Evolutionary conservation across 495 filamentous ascomycete genomes (phyloP).

Genomic region (Hyaloscypha hepaticicola): DNA sequence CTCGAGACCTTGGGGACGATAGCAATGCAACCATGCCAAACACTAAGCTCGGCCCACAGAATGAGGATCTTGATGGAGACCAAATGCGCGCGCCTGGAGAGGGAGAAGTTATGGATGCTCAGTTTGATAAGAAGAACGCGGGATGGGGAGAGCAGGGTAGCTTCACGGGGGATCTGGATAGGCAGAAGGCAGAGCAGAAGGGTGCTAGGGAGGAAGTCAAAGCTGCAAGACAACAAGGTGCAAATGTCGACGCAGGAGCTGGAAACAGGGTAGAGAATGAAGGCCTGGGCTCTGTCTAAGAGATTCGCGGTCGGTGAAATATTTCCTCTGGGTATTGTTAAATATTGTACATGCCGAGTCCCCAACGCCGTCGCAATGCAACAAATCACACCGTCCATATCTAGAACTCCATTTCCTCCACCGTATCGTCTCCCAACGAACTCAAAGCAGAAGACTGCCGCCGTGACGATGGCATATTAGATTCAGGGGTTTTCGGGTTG

Average conservation of each 20-base stretch:
- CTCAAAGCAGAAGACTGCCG: constrained; percentile 52
- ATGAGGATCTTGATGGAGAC: constrained; percentile 31
- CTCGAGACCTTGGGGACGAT: constrained; percentile 26
- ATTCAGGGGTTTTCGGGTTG: constrained; percentile 20
- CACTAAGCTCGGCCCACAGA: constrained; percentile 25
- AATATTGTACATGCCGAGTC: constrained; percentile 14
- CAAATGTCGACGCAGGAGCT: constrained; percentile 27
- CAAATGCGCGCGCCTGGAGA: constrained; percentile 25
- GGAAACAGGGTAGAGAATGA: constrained; percentile 25
- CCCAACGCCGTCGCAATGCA: constrained; percentile 33
- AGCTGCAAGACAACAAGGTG: constrained; percentile 14
- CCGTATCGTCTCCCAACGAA: constrained; percentile 42
- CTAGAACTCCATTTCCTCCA: constrained; percentile 31
- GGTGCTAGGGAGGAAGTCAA: constrained; percentile 26
- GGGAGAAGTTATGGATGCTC: constrained; percentile 31
- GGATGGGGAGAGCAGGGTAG: constrained; percentile 31
- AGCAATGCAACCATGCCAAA: constrained; percentile 26
- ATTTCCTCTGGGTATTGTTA: constrained; percentile 9
- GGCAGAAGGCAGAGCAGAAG: constrained; percentile 31
- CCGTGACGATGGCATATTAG: constrained; percentile 36
- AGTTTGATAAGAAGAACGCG: constrained; percentile 31
- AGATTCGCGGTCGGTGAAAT: neutral
- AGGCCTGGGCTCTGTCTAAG: constrained; percentile 22
- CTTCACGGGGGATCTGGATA: constrained; percentile 29
- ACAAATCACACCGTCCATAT: neutral